Evolutionary conservation across 2,329 filamentous ascomycete genomes (phyloP), one percentile per base, ranked within the genome.

Genomic region (Gnomoniopsis sp.): DNA sequence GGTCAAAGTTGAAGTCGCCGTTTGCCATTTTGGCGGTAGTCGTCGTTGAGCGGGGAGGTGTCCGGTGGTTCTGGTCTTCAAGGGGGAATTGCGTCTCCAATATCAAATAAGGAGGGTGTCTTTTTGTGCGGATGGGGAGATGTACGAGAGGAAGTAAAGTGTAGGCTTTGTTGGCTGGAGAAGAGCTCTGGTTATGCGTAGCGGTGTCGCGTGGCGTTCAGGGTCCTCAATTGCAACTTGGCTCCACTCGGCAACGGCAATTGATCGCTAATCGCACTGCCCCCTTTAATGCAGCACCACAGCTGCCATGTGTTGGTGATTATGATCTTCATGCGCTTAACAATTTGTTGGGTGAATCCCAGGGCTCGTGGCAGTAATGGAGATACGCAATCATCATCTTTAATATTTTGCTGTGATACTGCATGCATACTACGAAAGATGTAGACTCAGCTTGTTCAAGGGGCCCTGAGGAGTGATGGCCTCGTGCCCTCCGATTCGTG

Each of bases 1-100:
- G 53, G 53, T 56, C 53, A 36, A 56, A 56, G 19, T 50, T 49
- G 23, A 56, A 56, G 47, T 56, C 53, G 33, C 26, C 41, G 21
- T 19, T 55, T 26, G 23, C 17, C 23, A 21, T 47, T n/a, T 3
- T 47, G 23, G 30, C 38, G 22, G 15, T 41, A 14, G 8, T 30
- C 17, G 52, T n/a, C 6, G 43, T 22, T n/a, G 43, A 23, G 26
- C 14, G 15, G n/a, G 4, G 26, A 2, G 19, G 8, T 3, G n/a
- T n/a, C n/a, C n/a, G n/a, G n/a, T n/a, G n/a, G n/a, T n/a, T n/a
- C n/a, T n/a, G n/a, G n/a, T n/a, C n/a, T n/a, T n/a, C n/a, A n/a
- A n/a, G n/a, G n/a, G n/a, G n/a, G n/a, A n/a, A n/a, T n/a, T n/a
- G n/a, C n/a, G n/a, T n/a, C n/a, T n/a, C n/a, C n/a, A n/a, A n/a